A percentile compares a stretch with the other conserved stretches of the same genome.
phyloP scores from a whole-genome alignment of 345 rosid genomes.

The Hibiscus tridactylites region DNA sequence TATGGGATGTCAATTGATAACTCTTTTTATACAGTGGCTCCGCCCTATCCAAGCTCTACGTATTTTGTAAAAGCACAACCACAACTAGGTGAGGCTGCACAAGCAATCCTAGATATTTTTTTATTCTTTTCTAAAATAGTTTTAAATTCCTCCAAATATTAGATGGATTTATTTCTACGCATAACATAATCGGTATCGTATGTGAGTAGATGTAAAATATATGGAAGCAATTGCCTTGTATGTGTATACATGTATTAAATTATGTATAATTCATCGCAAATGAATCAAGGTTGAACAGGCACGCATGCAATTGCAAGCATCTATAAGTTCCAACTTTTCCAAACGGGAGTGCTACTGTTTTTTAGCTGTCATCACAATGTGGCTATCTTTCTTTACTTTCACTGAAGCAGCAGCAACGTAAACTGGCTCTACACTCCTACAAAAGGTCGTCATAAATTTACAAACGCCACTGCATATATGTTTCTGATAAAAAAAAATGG shows the following conservation, averaged over 20 bases:
- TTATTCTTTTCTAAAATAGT: too few relatives aligned
- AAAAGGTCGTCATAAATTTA: background rate
- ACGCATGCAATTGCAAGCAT: background rate
- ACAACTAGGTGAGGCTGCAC: too few relatives aligned
- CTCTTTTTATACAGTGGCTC: too few relatives aligned
- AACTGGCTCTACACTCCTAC: slow-evolving; percentile 5
- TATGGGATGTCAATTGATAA: too few relatives aligned
- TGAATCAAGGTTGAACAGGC: background rate
- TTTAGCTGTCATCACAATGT: slow-evolving; percentile 2
- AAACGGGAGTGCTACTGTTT: background rate
- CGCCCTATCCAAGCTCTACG: too few relatives aligned
- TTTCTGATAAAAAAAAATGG: too few relatives aligned
- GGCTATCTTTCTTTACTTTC: background rate
- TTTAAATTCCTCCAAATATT: too few relatives aligned
- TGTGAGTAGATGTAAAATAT: background rate
- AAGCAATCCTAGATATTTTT: too few relatives aligned
- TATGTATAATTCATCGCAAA: background rate
- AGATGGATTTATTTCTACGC: too few relatives aligned
- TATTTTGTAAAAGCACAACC: too few relatives aligned
- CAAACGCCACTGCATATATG: background rate
- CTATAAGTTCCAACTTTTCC: background rate
- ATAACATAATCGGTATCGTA: background rate
- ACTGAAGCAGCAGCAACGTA: background rate
- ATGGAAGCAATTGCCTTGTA: background rate
- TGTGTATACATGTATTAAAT: background rate